A percentile compares a stretch with the other conserved stretches of the same genome.
Evolutionary conservation across 768 basidiomycete genomes (phyloP).

Genomic region (Cyclocybe aegerita): DNA sequence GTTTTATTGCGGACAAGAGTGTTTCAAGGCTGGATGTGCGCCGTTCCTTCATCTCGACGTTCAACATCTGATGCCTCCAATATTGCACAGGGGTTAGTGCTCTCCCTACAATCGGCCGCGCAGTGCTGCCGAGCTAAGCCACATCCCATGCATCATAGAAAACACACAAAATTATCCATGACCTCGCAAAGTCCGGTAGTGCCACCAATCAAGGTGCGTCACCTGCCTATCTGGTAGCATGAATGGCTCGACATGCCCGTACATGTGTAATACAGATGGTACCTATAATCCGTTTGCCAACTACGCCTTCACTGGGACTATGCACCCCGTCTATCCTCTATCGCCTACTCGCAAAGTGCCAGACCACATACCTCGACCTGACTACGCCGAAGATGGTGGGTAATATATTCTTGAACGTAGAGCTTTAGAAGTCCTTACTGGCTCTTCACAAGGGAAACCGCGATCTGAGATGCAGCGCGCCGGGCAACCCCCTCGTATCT

Average conservation of each 20-base stretch:
- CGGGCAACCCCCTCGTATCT: constrained; percentile 64
- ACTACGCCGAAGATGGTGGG: constrained; percentile 68
- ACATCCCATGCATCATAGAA: constrained; percentile 49
- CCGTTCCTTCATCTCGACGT: constrained; percentile 16
- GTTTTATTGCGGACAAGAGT: constrained; percentile 93
- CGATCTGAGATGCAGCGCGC: constrained; percentile 55
- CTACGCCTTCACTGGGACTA: constrained; percentile 74
- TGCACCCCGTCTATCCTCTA: constrained; percentile 88
- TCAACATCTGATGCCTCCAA: constrained; percentile 6
- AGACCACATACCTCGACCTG: constrained; percentile 80
- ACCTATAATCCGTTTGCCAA: constrained; percentile 79
- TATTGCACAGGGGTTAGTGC: constrained; percentile 33
- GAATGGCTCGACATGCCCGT: not conserved
- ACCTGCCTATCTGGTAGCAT: constrained; percentile 7
- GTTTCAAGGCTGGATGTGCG: constrained; percentile 95
- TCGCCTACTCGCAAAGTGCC: constrained; percentile 77
- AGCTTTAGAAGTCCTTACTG: constrained; percentile 10
- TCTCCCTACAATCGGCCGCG: not conserved
- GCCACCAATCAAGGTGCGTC: not conserved
- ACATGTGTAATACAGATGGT: constrained; percentile 51
- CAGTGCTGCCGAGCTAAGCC: constrained; percentile 3
- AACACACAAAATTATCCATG: constrained; percentile 79
- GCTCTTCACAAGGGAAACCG: constrained; percentile 47
- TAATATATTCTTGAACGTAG: constrained; percentile 18
- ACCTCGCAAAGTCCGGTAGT: constrained; percentile 44